A percentile compares a stretch with the other conserved stretches of the same genome.
These are phyloP conservation scores for Seiridium cupressi DNA, from an alignment of 2,329 filamentous ascomycete species.

Conservation along the genomic window DNA sequence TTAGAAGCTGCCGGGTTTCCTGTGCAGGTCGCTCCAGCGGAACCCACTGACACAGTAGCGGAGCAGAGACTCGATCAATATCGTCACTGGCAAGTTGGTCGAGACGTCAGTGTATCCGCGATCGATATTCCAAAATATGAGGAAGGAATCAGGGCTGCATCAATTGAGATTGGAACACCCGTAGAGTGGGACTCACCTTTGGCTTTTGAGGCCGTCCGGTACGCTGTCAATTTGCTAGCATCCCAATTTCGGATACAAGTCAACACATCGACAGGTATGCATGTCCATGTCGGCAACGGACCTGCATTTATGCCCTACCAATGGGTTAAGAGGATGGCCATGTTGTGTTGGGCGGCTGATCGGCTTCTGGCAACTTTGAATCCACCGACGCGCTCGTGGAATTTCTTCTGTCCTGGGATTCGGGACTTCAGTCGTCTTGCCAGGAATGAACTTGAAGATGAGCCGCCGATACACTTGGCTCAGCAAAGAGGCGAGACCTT, in stretches of 20 bases:
- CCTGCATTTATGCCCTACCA: constrained; percentile 10
- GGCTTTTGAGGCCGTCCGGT: constrained; percentile 12
- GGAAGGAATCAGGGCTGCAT: background rate
- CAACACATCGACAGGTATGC: constrained; percentile 15
- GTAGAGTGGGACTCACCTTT: constrained; percentile 8
- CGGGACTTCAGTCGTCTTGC: constrained; percentile 9
- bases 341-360: constrained; percentile 14
- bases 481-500: background rate
- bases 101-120: background rate
- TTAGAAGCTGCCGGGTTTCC: background rate
- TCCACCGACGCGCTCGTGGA: constrained; percentile 8
- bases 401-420: background rate
- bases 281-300: constrained; percentile 18
- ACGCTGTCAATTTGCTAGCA: constrained; percentile 10
- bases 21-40: background rate
- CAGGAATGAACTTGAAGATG: background rate
- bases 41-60: background rate
- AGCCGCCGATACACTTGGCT: background rate
- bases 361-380: constrained; percentile 11
- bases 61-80: background rate
- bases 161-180: constrained; percentile 11
- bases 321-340: constrained; percentile 9
- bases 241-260: constrained; percentile 6
- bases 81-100: background rate
- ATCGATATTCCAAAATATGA: background rate